A percentile compares a stretch with the other conserved stretches of the same genome.
phyloP scores from a whole-genome alignment of 75 land plant genomes.

The Picea sitchensis region DNA sequence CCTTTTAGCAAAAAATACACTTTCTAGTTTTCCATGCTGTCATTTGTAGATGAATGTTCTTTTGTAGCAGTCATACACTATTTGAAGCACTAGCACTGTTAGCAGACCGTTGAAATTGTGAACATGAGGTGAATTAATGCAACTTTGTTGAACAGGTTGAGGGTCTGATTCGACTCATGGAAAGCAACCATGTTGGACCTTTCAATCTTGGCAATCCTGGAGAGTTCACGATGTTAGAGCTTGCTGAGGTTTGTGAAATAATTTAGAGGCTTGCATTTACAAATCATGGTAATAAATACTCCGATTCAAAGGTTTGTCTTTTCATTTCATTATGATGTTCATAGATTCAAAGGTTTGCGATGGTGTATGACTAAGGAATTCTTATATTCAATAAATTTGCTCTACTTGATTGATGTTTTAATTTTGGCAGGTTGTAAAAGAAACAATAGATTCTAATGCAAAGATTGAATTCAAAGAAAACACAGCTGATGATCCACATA shows the following conservation, averaged over 20 bases:
- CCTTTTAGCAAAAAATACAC: too few species aligned
- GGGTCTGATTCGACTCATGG: constrained; percentile 39
- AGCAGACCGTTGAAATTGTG: neutral
- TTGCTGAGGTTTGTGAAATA: constrained; percentile 34
- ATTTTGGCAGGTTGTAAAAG: constrained; percentile 58
- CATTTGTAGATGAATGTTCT: neutral
- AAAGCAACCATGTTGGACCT: constrained; percentile 45
- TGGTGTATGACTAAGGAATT: too few species aligned
- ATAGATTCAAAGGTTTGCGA: neutral
- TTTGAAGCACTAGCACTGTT: neutral
- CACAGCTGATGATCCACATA: constrained; percentile 85
- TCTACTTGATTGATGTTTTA: neutral
- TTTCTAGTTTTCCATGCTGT: too few species aligned
- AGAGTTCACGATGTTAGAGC: constrained; percentile 47
- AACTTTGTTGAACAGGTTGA: constrained; percentile 26
- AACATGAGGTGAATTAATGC: neutral
- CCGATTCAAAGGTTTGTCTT: neutral
- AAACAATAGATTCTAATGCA: constrained; percentile 62
- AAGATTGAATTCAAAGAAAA: constrained; percentile 57
- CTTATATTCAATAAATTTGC: neutral
- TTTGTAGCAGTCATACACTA: neutral
- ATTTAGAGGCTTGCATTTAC: neutral
- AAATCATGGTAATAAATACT: neutral
- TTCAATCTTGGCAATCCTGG: constrained; percentile 54
- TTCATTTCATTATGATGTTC: neutral